These are phyloP conservation scores for Vinca minor DNA, from an alignment of 257 asterid species.

Conservation along the genomic window DNA sequence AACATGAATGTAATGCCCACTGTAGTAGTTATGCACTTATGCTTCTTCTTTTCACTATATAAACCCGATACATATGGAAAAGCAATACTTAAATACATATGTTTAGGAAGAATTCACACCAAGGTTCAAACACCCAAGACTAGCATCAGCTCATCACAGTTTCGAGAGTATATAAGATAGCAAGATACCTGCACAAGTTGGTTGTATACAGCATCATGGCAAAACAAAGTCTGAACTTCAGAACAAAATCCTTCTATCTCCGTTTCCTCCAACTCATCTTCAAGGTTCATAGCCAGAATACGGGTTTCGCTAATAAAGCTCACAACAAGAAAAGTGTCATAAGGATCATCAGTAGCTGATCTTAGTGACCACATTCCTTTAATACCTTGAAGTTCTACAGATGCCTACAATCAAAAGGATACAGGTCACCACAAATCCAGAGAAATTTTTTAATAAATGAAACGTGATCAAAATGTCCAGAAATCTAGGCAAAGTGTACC, in stretches of 20 bases:
- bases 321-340: slow-evolving; percentile 82
- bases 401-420: slow-evolving; percentile 46
- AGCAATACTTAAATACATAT: neutral
- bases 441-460: neutral
- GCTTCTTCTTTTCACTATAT: neutral
- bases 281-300: slow-evolving; percentile 86
- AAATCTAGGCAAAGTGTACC: slow-evolving; percentile 28
- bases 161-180: too few relatives aligned
- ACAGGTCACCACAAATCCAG: slow-evolving; percentile 10
- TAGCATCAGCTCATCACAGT: neutral
- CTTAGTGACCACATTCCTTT: slow-evolving; percentile 95
- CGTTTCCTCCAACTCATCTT: slow-evolving; percentile 91
- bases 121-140: neutral
- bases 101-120: neutral
- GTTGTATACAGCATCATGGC: slow-evolving; percentile 76
- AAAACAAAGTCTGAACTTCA: slow-evolving; percentile 73
- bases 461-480: slow-evolving; percentile 4
- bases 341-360: slow-evolving; percentile 77
- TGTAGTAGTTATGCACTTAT: too few relatives aligned
- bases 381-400: slow-evolving; percentile 95
- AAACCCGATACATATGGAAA: neutral
- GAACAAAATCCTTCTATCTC: slow-evolving; percentile 87
- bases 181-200: slow-evolving; percentile 97
- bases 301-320: slow-evolving; percentile 94
- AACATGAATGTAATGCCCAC: neutral